Evolutionary conservation across 371 early-diverging fungal species (phyloP), one percentile per base, ranked within the genome.

Genomic region (Mortierella sp.): DNA sequence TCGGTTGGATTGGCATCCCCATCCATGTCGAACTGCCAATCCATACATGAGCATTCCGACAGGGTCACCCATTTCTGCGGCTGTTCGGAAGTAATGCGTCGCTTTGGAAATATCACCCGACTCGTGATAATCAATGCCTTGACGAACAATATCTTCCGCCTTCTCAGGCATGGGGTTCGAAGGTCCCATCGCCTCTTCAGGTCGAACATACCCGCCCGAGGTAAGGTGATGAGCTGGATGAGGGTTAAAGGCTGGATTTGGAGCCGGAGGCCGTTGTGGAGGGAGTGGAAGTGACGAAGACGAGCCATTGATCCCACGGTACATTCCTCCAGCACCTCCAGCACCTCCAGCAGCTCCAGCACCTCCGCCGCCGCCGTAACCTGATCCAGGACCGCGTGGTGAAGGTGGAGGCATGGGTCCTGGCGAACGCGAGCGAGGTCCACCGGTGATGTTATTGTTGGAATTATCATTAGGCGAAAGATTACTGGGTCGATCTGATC

Each of bases 1-100:
- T 21, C 87, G 83, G 65, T 91, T 84, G 16, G 82, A 69, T 70
- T 87, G 80, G 82, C 92, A 91, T 9, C 93, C 93, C 92, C 95
- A 96, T n/a, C 97, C 97, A 71, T 96, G 97, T 6, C 97, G 88
- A 31, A 95, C 80, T 26, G 92, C 89, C 60, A 96, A 84, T 23
- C 94, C 97, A 70, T 91, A 95, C 63, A 96, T 88, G 64, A 96
- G 87, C 83, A 95, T 80, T 3, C 95, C 97, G 0, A 93, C 76
- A 4, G 94, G 91, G 68, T 87, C 86, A 3, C 88, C 87, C 41
- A 83, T 56, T 41, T 91, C 85, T 12, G 95, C 95, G 0, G 95
- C 90, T 24, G 91, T 84, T 49, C 89, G 82, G 76, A 95, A 94
- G 78, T 91, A 93, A 38, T 90, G 84, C 0, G 96, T 90, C 6